Conservation (phyloP, 2,329 filamentous ascomycete species). For the Ambrosiella beaveri region DNA sequence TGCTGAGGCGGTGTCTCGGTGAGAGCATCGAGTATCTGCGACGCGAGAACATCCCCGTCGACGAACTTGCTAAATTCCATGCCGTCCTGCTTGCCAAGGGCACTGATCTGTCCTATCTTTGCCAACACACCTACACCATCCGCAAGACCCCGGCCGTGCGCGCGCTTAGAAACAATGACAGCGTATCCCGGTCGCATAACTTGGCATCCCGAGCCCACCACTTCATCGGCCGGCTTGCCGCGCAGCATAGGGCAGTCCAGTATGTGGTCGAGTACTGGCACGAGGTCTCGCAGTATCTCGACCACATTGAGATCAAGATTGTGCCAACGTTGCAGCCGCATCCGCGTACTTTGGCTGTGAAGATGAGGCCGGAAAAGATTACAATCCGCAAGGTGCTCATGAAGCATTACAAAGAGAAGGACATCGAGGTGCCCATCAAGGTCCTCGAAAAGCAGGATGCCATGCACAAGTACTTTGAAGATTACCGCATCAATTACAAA, state of each 20-base stretch:
- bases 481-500: not conserved
- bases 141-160: not conserved
- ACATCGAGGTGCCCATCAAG: not conserved
- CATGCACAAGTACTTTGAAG: not conserved
- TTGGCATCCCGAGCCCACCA: not conserved
- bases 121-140: not conserved
- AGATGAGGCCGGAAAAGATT: not conserved
- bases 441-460: not conserved
- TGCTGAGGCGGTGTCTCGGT: too few relatives aligned
- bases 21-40: too few relatives aligned
- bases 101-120: not conserved
- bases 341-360: not conserved
- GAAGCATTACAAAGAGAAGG: not conserved
- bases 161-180: not conserved
- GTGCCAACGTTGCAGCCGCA: not conserved
- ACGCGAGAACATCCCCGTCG: not conserved
- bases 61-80: not conserved
- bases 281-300: not conserved
- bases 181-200: not conserved
- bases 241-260: conserved; percentile 1
- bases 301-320: not conserved
- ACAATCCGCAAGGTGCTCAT: not conserved
- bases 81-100: too few relatives aligned
- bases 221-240: conserved; percentile 1
- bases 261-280: not conserved